Base-by-base conservation (phyloP, 176 grass and related monocot species). In the Pontederia crassipes region DNA sequence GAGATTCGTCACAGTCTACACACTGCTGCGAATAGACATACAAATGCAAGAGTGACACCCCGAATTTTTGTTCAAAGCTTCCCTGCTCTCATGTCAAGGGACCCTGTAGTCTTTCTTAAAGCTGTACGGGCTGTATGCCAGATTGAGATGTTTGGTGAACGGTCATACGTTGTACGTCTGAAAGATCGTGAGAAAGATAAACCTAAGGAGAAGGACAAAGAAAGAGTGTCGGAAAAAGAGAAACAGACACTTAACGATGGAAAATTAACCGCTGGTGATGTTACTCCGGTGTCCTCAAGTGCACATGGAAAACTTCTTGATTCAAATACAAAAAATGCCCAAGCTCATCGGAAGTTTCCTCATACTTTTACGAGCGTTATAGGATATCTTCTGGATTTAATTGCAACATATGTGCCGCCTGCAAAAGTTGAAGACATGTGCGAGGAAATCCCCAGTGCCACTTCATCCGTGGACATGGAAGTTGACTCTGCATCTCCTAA, bases 61-160 rank as follows among this genome's bases (percentile, higher is more conserved):
- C 75, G 88, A 15, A 98, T 78, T 70, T 98, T 98, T 83, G 76
- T 98, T 27, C 87, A 92, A 71, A 98, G 76, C 72, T 82, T 98
- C 52, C 69, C 82, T 17, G 77, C 82, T 85, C 88, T 98, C 73
- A 86, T 98, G 52, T 86, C 83, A 46, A 74, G 87, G 71, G 87
- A 98, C 15, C 93, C 88, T 18, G 74, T 77, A 16, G 83, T 98
- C 62, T 98, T 98, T 72, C 82, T 98, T 78, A 84, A 85, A 80
- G 93, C 93, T 58, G 82, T 87, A 46, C 93, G 78, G 67, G 77
- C 84, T 89, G 88, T 92, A 61, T 98, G 93, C 73, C 87, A 85
- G 71, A 85, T 98, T 82, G 93, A 98, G 70, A 98, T 88, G 87
- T 74, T 98, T 29, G 93, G 93, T 32, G 93, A 98, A 54, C 80